A percentile compares a stretch with the other conserved stretches of the same genome.
Conservation (phyloP, 345 rosid species). For the Bruguiera parviflora region DNA sequence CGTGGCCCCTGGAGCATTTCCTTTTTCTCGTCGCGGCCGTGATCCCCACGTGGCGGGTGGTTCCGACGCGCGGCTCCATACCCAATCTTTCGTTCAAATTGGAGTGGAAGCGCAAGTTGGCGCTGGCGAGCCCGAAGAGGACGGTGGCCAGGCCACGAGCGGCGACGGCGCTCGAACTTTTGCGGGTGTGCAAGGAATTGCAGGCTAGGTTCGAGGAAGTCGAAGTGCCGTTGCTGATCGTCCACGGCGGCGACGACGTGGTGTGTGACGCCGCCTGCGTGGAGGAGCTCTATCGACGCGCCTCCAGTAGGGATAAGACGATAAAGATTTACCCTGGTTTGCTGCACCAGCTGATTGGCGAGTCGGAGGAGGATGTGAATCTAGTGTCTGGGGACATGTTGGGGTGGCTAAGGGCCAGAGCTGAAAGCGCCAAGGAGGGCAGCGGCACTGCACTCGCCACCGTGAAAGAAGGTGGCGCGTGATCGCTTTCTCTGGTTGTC, state of each 20-base stretch:
- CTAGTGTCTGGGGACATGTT: slow-evolving; percentile 63
- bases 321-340: slow-evolving; percentile 61
- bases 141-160: slow-evolving; percentile 64
- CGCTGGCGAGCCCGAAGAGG: slow-evolving; percentile 61
- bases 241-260: slow-evolving; percentile 75
- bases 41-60: slow-evolving; percentile 84
- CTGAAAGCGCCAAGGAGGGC: slow-evolving; percentile 7
- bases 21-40: slow-evolving; percentile 58
- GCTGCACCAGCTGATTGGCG: slow-evolving; percentile 95
- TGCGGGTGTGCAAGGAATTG: slow-evolving; percentile 68
- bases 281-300: slow-evolving; percentile 67
- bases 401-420: slow-evolving; percentile 65
- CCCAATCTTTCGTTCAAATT: slow-evolving; percentile 70
- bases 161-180: slow-evolving; percentile 74
- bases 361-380: slow-evolving; percentile 66
- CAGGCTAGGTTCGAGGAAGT: slow-evolving; percentile 80
- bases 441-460: neutral
- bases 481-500: neutral
- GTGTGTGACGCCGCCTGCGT: slow-evolving; percentile 77
- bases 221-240: slow-evolving; percentile 65
- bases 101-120: slow-evolving; percentile 75
- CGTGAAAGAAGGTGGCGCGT: neutral
- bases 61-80: slow-evolving; percentile 77
- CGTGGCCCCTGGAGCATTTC: slow-evolving; percentile 85
- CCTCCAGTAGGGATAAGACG: slow-evolving; percentile 64